phyloP scores from a whole-genome alignment of 306 rosid species.

The Herpetospermum pedunculosum region DNA sequence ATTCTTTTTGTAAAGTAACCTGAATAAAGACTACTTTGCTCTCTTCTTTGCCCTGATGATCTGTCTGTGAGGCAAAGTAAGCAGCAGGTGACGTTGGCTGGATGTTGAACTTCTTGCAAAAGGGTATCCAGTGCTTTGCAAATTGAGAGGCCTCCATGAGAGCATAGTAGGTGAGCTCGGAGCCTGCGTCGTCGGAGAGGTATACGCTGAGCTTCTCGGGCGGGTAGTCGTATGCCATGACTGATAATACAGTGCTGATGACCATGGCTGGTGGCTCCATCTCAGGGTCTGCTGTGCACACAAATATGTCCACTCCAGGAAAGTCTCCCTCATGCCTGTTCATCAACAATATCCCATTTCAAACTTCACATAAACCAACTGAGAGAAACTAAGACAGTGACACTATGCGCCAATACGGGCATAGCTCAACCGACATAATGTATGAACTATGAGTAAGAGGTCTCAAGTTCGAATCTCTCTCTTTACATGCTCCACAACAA shows the following conservation, averaged over 20 bases:
- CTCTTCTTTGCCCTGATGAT: conserved; percentile 12
- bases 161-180: conserved; percentile 55
- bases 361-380: neutral
- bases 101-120: conserved; percentile 42
- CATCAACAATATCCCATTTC: neutral
- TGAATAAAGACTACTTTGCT: conserved; percentile 16
- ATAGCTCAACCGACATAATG: too few species aligned
- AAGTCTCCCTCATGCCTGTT: conserved; percentile 37
- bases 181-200: conserved; percentile 70
- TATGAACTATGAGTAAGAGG: too few species aligned
- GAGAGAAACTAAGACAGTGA: neutral
- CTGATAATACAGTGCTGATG: conserved; percentile 60
- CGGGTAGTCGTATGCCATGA: conserved; percentile 73
- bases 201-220: conserved; percentile 57
- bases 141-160: conserved; percentile 47
- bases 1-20: conserved; percentile 17
- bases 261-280: conserved; percentile 73
- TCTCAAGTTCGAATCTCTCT: too few species aligned
- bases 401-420: too few species aligned
- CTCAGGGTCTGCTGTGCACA: conserved; percentile 75
- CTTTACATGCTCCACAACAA: neutral
- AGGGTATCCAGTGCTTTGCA: conserved; percentile 82
- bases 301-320: conserved; percentile 65
- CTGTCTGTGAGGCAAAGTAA: conserved; percentile 24
- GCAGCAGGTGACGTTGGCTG: conserved; percentile 76